Conservation (phyloP, 2,329 filamentous ascomycete genomes). For the Metarhizium album region DNA sequence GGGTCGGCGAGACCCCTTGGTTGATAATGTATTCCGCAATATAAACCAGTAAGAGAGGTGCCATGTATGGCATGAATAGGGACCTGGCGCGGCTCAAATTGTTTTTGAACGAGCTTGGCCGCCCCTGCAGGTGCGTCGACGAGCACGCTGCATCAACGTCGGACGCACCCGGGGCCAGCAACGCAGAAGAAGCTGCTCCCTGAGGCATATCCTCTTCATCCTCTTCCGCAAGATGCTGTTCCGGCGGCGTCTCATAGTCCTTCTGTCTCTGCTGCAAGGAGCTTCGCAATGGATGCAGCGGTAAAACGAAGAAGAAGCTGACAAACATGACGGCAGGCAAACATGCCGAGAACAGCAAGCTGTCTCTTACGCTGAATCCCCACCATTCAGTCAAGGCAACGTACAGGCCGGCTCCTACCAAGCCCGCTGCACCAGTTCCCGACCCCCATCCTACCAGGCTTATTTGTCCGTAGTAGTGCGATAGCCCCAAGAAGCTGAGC, state of each 20-base stretch:
- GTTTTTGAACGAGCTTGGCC: conserved; percentile 25
- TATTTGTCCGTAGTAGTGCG: conserved; percentile 84
- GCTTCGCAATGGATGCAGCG: conserved; percentile 51
- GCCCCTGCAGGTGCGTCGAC: conserved; percentile 16
- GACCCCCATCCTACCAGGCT: conserved; percentile 87
- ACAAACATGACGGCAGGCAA: conserved; percentile 73
- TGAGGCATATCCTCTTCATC: conserved; percentile 24
- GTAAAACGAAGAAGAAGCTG: conserved; percentile 77
- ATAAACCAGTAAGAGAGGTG: conserved; percentile 85
- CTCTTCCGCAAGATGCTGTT: conserved; percentile 27
- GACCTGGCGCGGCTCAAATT: conserved; percentile 55
- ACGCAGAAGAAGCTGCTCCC: conserved; percentile 33
- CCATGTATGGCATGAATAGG: conserved; percentile 74
- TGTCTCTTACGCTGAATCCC: conserved; percentile 61
- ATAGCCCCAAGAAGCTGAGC: conserved; percentile 80
- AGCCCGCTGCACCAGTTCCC: conserved; percentile 79
- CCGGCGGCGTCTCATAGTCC: conserved; percentile 44
- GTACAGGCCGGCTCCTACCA: conserved; percentile 82
- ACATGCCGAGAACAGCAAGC: conserved; percentile 66
- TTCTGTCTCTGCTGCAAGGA: conserved; percentile 29
- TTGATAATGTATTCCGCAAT: conserved; percentile 97
- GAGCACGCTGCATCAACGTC: conserved; percentile 28
- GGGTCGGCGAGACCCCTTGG: conserved; percentile 80
- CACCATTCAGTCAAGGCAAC: conserved; percentile 75
- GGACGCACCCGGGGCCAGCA: conserved; percentile 34